phyloP scores from a whole-genome alignment of 371 early-diverging fungal species.

The Mucor ambiguus region DNA sequence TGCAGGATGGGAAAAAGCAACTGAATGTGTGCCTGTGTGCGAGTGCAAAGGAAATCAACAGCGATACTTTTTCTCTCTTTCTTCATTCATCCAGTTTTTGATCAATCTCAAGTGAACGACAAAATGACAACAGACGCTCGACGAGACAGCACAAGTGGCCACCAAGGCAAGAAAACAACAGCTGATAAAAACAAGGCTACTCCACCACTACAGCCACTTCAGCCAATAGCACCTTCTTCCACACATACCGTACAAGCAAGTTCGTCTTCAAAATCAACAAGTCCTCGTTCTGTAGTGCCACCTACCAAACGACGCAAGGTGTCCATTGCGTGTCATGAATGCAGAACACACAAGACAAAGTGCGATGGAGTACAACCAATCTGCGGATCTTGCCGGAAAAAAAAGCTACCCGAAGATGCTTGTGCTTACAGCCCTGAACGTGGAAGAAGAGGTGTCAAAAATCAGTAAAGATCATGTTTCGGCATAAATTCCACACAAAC shows the following conservation, averaged over 20 bases:
- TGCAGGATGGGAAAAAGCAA: not conserved
- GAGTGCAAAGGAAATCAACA: not conserved
- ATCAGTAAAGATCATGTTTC: slow-evolving; percentile 18
- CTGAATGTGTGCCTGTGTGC: not conserved
- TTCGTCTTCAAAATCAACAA: not conserved
- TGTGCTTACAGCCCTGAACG: slow-evolving; percentile 30
- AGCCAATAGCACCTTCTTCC: slow-evolving; percentile 8
- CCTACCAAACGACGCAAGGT: slow-evolving; percentile 30
- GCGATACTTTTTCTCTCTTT: not conserved
- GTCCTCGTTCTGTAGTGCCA: not conserved
- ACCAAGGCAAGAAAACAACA: not conserved
- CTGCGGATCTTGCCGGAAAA: slow-evolving; percentile 31
- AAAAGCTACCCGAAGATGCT: slow-evolving; percentile 19
- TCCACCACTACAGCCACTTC: not conserved
- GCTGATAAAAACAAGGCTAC: not conserved
- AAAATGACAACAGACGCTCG: not conserved
- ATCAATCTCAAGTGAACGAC: not conserved
- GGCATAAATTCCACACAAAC: not conserved
- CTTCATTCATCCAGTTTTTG: not conserved
- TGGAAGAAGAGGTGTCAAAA: slow-evolving; percentile 30
- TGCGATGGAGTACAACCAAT: slow-evolving; percentile 30
- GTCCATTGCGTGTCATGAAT: slow-evolving; percentile 30
- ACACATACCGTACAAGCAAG: not conserved
- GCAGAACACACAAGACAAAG: slow-evolving; percentile 28
- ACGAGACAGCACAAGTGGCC: not conserved